phyloP scores from a whole-genome alignment of 2,329 filamentous ascomycete genomes.

The Truncatella angustata region DNA sequence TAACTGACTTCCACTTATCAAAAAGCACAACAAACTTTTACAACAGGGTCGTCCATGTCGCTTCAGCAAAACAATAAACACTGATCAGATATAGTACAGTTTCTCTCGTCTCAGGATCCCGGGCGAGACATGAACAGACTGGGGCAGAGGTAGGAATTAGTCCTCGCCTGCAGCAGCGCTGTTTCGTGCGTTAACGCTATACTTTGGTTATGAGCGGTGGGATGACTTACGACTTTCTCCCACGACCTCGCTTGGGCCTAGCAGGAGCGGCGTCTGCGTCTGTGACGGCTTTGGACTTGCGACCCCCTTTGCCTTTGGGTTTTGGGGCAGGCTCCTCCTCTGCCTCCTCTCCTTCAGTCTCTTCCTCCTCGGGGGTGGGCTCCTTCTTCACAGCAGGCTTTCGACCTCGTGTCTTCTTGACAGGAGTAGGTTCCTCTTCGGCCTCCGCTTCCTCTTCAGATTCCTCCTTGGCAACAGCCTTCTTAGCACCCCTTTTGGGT shows the following conservation, averaged over 20 bases:
- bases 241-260: conserved; percentile 8
- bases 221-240: conserved; percentile 6
- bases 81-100: too few species aligned
- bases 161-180: background rate
- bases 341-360: conserved; percentile 14
- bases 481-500: conserved; percentile 25
- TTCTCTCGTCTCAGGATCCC: too few species aligned
- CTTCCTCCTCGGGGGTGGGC: conserved; percentile 19
- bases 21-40: background rate
- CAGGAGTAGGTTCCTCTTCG: conserved; percentile 30
- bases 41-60: too few species aligned
- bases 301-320: conserved; percentile 18
- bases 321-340: conserved; percentile 17
- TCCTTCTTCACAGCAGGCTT: conserved; percentile 8
- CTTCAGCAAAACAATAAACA: too few species aligned
- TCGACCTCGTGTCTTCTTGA: conserved; percentile 23
- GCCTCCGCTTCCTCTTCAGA: conserved; percentile 28
- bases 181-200: background rate
- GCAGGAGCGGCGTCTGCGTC: background rate
- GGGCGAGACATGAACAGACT: background rate
- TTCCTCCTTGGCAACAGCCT: conserved; percentile 20
- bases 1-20: background rate
- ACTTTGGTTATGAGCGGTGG: background rate
- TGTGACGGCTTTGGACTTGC: conserved; percentile 16
- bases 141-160: background rate